Conservation (phyloP, 2,329 filamentous ascomycete genomes). For the Ophiostoma novo-ulmi region DNA sequence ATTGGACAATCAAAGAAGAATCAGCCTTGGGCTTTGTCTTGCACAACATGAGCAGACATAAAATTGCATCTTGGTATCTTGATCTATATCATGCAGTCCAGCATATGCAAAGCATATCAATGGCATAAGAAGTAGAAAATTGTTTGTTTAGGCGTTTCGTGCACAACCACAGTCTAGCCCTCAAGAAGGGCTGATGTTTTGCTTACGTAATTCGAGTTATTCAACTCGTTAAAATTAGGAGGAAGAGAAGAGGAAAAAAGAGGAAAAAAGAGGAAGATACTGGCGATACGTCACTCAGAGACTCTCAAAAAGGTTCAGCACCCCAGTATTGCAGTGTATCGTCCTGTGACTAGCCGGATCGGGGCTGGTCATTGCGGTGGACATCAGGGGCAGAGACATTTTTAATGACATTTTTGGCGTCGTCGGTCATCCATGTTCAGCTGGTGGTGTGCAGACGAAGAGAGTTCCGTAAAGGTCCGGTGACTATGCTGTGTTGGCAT, state of each 20-base stretch:
- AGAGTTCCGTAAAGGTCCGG: background rate
- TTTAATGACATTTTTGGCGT: background rate
- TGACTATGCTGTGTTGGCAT: background rate
- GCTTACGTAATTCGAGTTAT: background rate
- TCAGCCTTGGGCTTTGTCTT: background rate
- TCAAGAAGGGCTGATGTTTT: background rate
- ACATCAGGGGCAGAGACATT: slow-evolving; percentile 10
- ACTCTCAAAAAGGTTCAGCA: background rate
- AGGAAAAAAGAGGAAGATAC: background rate
- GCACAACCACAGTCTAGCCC: background rate
- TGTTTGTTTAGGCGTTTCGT: background rate
- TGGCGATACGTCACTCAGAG: background rate
- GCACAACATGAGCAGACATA: too few relatives aligned
- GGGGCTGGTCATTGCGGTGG: slow-evolving; percentile 9
- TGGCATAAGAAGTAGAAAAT: background rate
- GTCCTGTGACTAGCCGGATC: slow-evolving; percentile 17
- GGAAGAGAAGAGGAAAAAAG: background rate
- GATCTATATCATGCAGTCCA: background rate
- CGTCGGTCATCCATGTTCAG: background rate
- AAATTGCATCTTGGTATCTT: background rate
- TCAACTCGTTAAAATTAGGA: background rate
- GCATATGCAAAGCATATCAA: background rate
- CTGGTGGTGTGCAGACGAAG: background rate
- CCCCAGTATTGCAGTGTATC: slow-evolving; percentile 2
- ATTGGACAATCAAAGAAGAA: background rate